Conservation (phyloP, 257 asterid species). For the Lithospermum erythrorhizon region DNA sequence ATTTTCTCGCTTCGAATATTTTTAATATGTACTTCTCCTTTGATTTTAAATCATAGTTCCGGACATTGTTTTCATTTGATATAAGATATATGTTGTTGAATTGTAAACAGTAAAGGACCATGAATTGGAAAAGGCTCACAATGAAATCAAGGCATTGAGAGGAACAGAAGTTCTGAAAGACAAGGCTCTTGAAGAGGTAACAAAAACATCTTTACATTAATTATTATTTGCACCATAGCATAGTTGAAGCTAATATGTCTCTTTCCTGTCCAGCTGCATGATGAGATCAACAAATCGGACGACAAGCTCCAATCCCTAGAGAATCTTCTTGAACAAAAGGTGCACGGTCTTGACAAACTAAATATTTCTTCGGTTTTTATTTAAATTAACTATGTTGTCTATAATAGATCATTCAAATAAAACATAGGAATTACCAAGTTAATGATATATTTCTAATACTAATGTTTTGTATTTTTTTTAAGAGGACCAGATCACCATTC, state of each 20-base stretch:
- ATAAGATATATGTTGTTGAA: not conserved
- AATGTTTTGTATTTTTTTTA: too few species aligned
- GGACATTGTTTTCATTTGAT: too few species aligned
- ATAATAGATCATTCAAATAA: too few species aligned
- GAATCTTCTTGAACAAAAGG: constrained; percentile 58
- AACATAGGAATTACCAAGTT: not conserved
- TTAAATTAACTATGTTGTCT: too few species aligned
- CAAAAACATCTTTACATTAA: not conserved
- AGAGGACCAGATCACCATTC: too few species aligned
- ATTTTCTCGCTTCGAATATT: too few species aligned
- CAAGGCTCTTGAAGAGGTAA: constrained; percentile 77
- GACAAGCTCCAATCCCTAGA: constrained; percentile 43
- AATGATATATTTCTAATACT: too few species aligned
- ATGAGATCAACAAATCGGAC: constrained; percentile 45
- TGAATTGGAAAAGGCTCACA: constrained; percentile 48
- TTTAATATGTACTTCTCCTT: too few species aligned
- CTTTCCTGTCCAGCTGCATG: constrained; percentile 34
- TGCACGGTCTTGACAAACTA: constrained; percentile 4
- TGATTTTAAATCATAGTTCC: too few species aligned
- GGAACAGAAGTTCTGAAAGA: constrained; percentile 61
- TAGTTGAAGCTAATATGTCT: not conserved
- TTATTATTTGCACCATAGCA: not conserved
- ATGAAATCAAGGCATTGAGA: constrained; percentile 59
- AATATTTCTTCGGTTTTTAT: not conserved
- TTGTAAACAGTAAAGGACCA: constrained; percentile 53